These are phyloP conservation scores for Allomyces macrogynus DNA, from an alignment of 192 early-diverging fungal species.

Conservation along the genomic window DNA sequence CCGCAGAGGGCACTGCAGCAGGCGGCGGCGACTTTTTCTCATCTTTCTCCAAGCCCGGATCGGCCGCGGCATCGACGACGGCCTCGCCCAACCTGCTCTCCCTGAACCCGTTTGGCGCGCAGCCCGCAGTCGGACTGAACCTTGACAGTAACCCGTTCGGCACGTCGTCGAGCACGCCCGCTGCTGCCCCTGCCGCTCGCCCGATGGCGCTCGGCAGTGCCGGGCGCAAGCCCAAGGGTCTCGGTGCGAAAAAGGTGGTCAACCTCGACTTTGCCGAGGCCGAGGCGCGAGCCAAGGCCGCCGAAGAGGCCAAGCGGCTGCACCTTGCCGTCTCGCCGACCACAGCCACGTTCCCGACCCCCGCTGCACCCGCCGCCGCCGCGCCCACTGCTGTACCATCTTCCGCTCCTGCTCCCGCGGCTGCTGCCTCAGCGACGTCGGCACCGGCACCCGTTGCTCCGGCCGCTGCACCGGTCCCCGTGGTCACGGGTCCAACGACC, in stretches of 20 bases:
- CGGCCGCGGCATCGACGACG: constrained; percentile 1
- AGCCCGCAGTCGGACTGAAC: background rate
- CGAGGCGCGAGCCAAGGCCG: constrained; percentile 68
- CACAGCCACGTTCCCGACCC: background rate
- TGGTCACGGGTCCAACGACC: background rate
- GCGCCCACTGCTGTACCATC: background rate
- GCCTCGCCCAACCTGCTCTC: no score
- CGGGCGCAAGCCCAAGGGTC: constrained; percentile 22
- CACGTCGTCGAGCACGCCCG: no score
- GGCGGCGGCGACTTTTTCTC: constrained; percentile 44
- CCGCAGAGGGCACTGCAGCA: constrained; percentile 6
- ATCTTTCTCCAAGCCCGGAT: constrained; percentile 6
- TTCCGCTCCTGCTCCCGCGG: background rate
- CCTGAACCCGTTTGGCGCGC: no score
- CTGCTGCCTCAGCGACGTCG: background rate
- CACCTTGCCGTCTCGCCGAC: background rate
- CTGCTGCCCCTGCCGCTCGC: constrained; percentile 5
- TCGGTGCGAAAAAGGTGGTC: constrained; percentile 77
- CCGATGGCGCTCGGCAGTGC: background rate
- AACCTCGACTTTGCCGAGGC: constrained; percentile 74
- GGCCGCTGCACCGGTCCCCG: background rate
- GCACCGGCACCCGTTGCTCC: background rate
- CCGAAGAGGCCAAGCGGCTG: constrained; percentile 16
- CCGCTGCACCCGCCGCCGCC: background rate
- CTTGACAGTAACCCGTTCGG: constrained; percentile 1